Percentiles rank a stretch among this genome's conserved stretches.
These are phyloP conservation scores for Grosmannia huntii DNA, from an alignment of 2,329 filamentous ascomycete species.

Conservation along the genomic window DNA sequence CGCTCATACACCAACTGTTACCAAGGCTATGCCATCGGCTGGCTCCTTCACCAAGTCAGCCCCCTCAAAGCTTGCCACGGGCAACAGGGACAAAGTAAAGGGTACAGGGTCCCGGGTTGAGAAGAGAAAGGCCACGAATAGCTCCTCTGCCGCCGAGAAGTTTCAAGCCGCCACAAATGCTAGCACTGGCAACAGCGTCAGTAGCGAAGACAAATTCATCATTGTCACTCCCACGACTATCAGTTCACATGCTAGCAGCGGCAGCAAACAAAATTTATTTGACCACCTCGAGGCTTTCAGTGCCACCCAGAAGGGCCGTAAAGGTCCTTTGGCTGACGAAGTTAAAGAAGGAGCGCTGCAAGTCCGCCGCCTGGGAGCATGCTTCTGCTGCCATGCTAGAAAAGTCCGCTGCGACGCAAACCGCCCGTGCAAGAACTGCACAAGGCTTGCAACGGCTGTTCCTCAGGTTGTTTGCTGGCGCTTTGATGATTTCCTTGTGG, in stretches of 20 bases:
- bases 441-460: conserved; percentile 34
- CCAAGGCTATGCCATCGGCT: neutral
- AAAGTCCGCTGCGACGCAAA: conserved; percentile 46
- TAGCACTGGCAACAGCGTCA: conserved; percentile 7
- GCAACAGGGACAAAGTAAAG: conserved; percentile 29
- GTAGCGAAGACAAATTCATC: conserved; percentile 33
- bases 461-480: conserved; percentile 47
- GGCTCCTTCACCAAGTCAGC: neutral
- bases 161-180: conserved; percentile 4
- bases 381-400: conserved; percentile 46
- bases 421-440: conserved; percentile 43
- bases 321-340: conserved; percentile 40
- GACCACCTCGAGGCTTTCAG: conserved; percentile 42
- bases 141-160: conserved; percentile 7
- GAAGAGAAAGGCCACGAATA: conserved; percentile 26
- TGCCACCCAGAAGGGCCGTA: conserved; percentile 40
- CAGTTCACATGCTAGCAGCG: conserved; percentile 30
- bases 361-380: conserved; percentile 40
- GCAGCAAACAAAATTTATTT: conserved; percentile 32
- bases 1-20: neutral
- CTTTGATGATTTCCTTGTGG: conserved; percentile 39
- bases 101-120: conserved; percentile 25
- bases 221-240: conserved; percentile 43
- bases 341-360: conserved; percentile 41
- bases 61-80: conserved; percentile 4